These are phyloP conservation scores for Tetrapisispora arboricola DNA, from an alignment of 805 yeast genomes.

Conservation along the genomic window DNA sequence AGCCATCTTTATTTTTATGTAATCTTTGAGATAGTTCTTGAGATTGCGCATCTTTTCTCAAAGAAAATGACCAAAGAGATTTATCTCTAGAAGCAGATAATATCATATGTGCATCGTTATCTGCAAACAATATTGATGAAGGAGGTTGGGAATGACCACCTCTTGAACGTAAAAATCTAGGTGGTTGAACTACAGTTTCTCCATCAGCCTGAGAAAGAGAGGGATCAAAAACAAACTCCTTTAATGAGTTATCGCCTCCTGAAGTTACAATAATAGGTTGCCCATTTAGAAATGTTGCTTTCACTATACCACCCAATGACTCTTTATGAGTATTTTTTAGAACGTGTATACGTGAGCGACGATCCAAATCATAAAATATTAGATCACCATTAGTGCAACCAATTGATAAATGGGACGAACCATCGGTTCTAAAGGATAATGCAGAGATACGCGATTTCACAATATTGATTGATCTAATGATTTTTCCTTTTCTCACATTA, in stretches of 20 bases:
- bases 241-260: slow-evolving; percentile 84
- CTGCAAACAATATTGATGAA: slow-evolving; percentile 61
- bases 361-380: slow-evolving; percentile 71
- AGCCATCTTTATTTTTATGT: slow-evolving; percentile 35
- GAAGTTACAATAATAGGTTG: slow-evolving; percentile 84
- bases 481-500: slow-evolving; percentile 56
- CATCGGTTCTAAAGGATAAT: slow-evolving; percentile 85
- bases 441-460: slow-evolving; percentile 39
- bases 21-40: slow-evolving; percentile 81
- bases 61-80: slow-evolving; percentile 83
- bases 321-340: slow-evolving; percentile 66
- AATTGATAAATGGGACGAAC: slow-evolving; percentile 69
- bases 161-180: slow-evolving; percentile 82
- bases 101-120: slow-evolving; percentile 70
- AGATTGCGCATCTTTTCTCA: slow-evolving; percentile 93
- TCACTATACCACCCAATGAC: slow-evolving; percentile 64
- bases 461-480: slow-evolving; percentile 40
- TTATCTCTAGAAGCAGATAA: slow-evolving; percentile 80
- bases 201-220: slow-evolving; percentile 47
- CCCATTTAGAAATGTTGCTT: slow-evolving; percentile 69
- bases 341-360: slow-evolving; percentile 63
- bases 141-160: slow-evolving; percentile 98
- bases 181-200: slow-evolving; percentile 65
- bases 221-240: slow-evolving; percentile 91
- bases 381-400: slow-evolving; percentile 76